Evolutionary conservation across 75 land plant genomes (phyloP).

Genomic region (Pseudotsuga menziesii): DNA sequence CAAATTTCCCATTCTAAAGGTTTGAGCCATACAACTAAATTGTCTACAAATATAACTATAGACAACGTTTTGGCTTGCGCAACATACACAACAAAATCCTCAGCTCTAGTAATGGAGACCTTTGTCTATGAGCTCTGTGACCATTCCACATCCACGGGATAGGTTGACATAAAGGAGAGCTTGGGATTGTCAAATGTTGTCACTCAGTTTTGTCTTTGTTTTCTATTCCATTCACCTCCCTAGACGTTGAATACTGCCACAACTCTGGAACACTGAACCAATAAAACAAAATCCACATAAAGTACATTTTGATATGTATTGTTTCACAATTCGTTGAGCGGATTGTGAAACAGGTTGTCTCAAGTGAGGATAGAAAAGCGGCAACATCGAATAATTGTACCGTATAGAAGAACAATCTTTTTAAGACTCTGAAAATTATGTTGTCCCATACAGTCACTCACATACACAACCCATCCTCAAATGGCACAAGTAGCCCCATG

Average conservation of each 20-base stretch:
- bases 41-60: slow-evolving; percentile 9
- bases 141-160: slow-evolving; percentile 43
- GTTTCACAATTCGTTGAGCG: slow-evolving; percentile 20
- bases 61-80: slow-evolving; percentile 19
- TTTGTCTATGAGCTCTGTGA: no score
- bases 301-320: background rate
- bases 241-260: slow-evolving; percentile 60
- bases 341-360: slow-evolving; percentile 57
- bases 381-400: slow-evolving; percentile 51
- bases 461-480: slow-evolving; percentile 22
- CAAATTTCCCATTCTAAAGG: slow-evolving; percentile 44
- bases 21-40: slow-evolving; percentile 12
- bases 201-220: slow-evolving; percentile 37
- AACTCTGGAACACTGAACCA: slow-evolving; percentile 45
- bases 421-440: slow-evolving; percentile 54
- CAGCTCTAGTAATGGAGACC: background rate
- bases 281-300: background rate
- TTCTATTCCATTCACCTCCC: slow-evolving; percentile 52
- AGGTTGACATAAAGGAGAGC: slow-evolving; percentile 28
- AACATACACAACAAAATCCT: slow-evolving; percentile 31
- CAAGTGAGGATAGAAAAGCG: slow-evolving; percentile 60
- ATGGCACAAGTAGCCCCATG: slow-evolving; percentile 68
- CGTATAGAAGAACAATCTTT: slow-evolving; percentile 56
- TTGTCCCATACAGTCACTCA: slow-evolving; percentile 41
- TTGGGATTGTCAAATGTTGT: slow-evolving; percentile 24